phyloP scores from a whole-genome alignment of 1,139 yeast genomes.

The Candida gigantensis region DNA sequence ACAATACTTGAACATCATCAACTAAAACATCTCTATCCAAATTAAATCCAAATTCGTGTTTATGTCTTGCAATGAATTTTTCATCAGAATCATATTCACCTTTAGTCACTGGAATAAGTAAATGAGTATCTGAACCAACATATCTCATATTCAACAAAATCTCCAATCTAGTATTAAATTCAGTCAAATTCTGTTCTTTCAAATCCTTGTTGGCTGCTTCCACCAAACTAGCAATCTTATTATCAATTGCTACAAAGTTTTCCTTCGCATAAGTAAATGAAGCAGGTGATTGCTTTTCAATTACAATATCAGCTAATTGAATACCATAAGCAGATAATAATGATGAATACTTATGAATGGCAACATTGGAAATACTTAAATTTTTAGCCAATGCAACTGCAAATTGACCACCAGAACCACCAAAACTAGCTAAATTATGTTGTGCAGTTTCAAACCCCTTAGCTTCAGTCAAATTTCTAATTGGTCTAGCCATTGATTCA shows the following conservation, averaged over 20 bases:
- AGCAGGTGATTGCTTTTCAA: conserved; percentile 65
- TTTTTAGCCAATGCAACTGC: conserved; percentile 42
- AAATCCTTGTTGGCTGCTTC: conserved; percentile 33
- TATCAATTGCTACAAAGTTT: conserved; percentile 23
- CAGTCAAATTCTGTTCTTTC: conserved; percentile 30
- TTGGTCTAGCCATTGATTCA: conserved; percentile 50
- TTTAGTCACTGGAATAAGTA: conserved; percentile 53
- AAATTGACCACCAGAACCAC: conserved; percentile 52
- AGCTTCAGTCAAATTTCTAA: conserved; percentile 46
- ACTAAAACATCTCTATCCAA: conserved; percentile 59
- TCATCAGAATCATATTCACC: conserved; percentile 26
- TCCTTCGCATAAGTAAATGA: conserved; percentile 28
- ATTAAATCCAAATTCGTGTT: conserved; percentile 42
- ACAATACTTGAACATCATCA: conserved; percentile 72
- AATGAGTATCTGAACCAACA: conserved; percentile 83
- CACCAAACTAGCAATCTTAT: conserved; percentile 25
- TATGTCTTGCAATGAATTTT: conserved; percentile 34
- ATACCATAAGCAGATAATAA: conserved; percentile 48
- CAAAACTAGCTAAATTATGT: conserved; percentile 47
- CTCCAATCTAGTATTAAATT: conserved; percentile 44
- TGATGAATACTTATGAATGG: conserved; percentile 47
- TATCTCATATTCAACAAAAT: conserved; percentile 76
- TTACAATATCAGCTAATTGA: conserved; percentile 49
- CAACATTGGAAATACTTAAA: conserved; percentile 39
- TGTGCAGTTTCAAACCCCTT: conserved; percentile 42